Base-by-base conservation (phyloP, 139 green algal genomes). In the Haematococcus sp. region DNA sequence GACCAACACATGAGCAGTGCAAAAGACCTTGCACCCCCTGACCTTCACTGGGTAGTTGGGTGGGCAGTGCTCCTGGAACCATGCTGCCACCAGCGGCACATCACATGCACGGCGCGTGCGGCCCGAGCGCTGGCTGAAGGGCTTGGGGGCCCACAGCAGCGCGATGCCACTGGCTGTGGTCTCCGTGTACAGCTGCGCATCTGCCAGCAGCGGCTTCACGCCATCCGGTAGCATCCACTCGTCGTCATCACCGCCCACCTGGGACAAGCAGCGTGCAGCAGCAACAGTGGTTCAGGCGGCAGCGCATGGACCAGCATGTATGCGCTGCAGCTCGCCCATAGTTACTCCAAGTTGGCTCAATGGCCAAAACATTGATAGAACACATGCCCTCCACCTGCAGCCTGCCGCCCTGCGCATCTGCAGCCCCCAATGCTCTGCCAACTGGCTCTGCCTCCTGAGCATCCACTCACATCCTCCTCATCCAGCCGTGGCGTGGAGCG, bases 61-160 rank as follows among this genome's bases (percentile, higher is more conserved):
- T 49, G 96, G 96, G 83, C 88, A 94, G 84, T 94, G 91, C 89
- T 97, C 92, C 71, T 82, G 66, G 84, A 96, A 99, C 96, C 93
- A 98, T 17, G 70, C 68, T 70, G 93, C 92, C 31, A 98, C 92
- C n/a, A 99, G 87, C 13, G 96, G 96, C 51, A 99, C 88, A 75
- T 99, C 96, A 44, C 91, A 86, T 0, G 90, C 88, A n/a, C 96
- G 87, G 34, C 93, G 84, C 67, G 83, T 98, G 77, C 81, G 82
- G 11, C 94, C 96, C 7, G 83, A 93, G 51, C 96, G 88, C 76
- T 87, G 71, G 87, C 96, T 96, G 90, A 98, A 99, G 30, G 96
- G 96, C 46, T 77, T 68, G 16, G 96, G 96, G 25, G 96, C 96
- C 88, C 91, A 98, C 33, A 98, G 86, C 65, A 99, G 88, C 63